Percentiles rank a stretch among this genome's conserved stretches.
phyloP scores from a whole-genome alignment of 345 rosid species.

The Alliaria petiolata region DNA sequence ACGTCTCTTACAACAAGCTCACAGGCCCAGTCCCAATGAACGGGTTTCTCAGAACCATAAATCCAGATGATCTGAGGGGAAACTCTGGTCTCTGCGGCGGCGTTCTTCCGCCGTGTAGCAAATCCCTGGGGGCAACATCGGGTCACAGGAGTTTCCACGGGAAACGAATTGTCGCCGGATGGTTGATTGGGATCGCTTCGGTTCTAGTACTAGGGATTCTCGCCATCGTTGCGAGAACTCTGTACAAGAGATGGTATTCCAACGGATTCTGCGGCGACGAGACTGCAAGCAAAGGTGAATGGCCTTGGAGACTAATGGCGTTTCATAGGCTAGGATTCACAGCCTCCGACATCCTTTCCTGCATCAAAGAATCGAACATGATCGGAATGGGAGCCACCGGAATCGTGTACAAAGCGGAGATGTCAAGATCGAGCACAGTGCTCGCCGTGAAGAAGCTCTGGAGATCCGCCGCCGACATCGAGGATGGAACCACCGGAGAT shows the following conservation, averaged over 20 bases:
- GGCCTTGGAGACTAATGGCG: conserved; percentile 95
- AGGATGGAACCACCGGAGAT: conserved; percentile 57
- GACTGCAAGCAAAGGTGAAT: conserved; percentile 50
- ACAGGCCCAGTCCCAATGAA: conserved; percentile 80
- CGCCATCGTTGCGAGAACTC: conserved; percentile 35
- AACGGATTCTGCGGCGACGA: conserved; percentile 54
- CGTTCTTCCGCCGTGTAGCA: conserved; percentile 71
- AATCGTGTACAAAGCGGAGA: conserved; percentile 75
- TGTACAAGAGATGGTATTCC: conserved; percentile 54
- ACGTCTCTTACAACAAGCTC: conserved; percentile 77
- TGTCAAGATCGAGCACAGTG: conserved; percentile 41
- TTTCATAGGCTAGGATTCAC: conserved; percentile 88
- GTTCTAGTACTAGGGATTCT: conserved; percentile 51
- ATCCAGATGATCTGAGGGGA: conserved; percentile 67
- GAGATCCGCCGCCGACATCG: conserved; percentile 67
- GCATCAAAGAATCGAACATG: conserved; percentile 74
- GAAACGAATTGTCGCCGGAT: conserved; percentile 53
- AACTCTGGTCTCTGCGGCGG: conserved; percentile 79
- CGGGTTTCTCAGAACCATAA: conserved; percentile 72
- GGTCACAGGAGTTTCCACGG: conserved; percentile 38
- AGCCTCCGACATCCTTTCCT: conserved; percentile 61
- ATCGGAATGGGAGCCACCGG: conserved; percentile 97
- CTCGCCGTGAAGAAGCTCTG: conserved; percentile 91
- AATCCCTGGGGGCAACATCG: conserved; percentile 30
- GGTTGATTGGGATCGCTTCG: conserved; percentile 63